phyloP scores from a whole-genome alignment of 1,284 basidiomycete genomes.

The Puccinia hordei region DNA sequence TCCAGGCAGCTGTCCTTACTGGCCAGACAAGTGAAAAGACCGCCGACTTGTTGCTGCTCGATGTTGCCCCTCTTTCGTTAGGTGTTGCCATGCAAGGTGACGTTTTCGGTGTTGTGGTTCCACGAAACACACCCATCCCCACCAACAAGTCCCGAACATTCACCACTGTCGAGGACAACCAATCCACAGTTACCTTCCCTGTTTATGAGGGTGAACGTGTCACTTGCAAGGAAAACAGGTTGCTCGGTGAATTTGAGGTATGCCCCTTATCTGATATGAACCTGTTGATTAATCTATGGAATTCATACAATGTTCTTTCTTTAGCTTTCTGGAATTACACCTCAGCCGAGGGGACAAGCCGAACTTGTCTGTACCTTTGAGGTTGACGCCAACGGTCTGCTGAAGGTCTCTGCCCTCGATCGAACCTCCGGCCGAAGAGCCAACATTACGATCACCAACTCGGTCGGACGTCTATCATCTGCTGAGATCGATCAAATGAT shows the following conservation, averaged over 20 bases:
- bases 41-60: conserved; percentile 88
- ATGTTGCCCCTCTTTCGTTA: conserved; percentile 91
- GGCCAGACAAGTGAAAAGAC: conserved; percentile 96
- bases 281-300: not conserved
- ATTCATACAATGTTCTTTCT: not conserved
- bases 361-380: conserved; percentile 91
- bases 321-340: conserved; percentile 83
- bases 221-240: conserved; percentile 92
- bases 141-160: conserved; percentile 94
- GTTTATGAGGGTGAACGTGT: conserved; percentile 98
- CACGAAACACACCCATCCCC: conserved; percentile 94
- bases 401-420: conserved; percentile 93
- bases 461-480: conserved; percentile 88
- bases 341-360: conserved; percentile 93
- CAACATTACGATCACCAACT: conserved; percentile 88
- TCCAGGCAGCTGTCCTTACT: conserved; percentile 93
- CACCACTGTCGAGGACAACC: conserved; percentile 98
- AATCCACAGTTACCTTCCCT: conserved; percentile 83
- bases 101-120: conserved; percentile 93
- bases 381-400: conserved; percentile 92
- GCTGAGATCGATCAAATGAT: conserved; percentile 98
- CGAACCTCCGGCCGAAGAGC: conserved; percentile 93
- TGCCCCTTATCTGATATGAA: not conserved
- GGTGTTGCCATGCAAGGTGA: conserved; percentile 99
- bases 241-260: conserved; percentile 90